phyloP scores from a whole-genome alignment of 2,329 filamentous ascomycete species.

The Bipolaris oryzae region DNA sequence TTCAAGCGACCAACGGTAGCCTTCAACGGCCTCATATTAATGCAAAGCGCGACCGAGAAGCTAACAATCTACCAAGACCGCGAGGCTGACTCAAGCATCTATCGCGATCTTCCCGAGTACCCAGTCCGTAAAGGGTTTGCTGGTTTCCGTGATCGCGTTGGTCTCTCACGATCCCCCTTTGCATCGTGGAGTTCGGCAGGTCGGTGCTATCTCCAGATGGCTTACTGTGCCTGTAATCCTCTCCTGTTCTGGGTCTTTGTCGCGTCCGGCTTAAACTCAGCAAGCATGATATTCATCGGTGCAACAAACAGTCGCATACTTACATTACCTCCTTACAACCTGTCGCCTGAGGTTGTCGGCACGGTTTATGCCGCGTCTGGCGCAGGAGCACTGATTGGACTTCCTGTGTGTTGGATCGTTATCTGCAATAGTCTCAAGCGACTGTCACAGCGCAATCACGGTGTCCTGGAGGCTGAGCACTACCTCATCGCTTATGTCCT shows the following conservation, averaged over 20 bases:
- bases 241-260: conserved; percentile 44
- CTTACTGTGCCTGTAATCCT: conserved; percentile 36
- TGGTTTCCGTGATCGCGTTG: conserved; percentile 21
- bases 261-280: conserved; percentile 31
- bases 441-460: conserved; percentile 33
- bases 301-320: conserved; percentile 31
- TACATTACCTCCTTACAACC: conserved; percentile 29
- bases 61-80: conserved; percentile 47
- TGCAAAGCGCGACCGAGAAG: conserved; percentile 49
- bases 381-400: conserved; percentile 27
- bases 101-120: conserved; percentile 32
- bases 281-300: conserved; percentile 41
- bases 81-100: conserved; percentile 34
- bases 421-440: conserved; percentile 22
- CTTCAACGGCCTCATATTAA: conserved; percentile 50
- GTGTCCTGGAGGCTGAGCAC: conserved; percentile 41
- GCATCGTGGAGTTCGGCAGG: conserved; percentile 35
- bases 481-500: conserved; percentile 38
- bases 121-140: conserved; percentile 14
- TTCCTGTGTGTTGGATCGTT: conserved; percentile 16
- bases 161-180: conserved; percentile 30
- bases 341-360: conserved; percentile 20
- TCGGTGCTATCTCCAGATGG: conserved; percentile 35
- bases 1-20: conserved; percentile 52
- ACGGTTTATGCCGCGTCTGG: conserved; percentile 30